Percentiles rank a stretch among this genome's conserved stretches.
Evolutionary conservation across 2,329 filamentous ascomycete genomes (phyloP).

Genomic region (Coniochaeta sp.): DNA sequence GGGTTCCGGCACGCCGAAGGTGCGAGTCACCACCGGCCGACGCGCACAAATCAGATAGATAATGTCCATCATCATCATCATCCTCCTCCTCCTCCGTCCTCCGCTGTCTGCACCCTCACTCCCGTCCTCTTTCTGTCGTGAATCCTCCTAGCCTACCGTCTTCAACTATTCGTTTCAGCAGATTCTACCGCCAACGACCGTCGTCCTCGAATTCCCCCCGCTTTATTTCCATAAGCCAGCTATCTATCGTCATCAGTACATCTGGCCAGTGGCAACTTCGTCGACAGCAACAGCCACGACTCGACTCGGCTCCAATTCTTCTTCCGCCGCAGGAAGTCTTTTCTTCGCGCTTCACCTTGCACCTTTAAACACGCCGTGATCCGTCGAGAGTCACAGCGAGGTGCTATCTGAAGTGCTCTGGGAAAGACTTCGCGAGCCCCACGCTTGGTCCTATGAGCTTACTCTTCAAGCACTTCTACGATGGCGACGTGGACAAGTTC

Average conservation of each 20-base stretch:
- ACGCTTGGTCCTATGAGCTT: slow-evolving; percentile 65
- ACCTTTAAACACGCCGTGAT: slow-evolving; percentile 93
- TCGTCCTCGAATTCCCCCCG: slow-evolving; percentile 31
- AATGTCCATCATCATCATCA: too few relatives aligned
- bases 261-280: slow-evolving; percentile 11
- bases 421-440: slow-evolving; percentile 37
- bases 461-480: slow-evolving; percentile 94
- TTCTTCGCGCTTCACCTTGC: slow-evolving; percentile 30
- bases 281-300: slow-evolving; percentile 4
- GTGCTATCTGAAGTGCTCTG: slow-evolving; percentile 41
- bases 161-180: not conserved
- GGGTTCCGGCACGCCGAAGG: not conserved
- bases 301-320: slow-evolving; percentile 6
- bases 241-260: not conserved
- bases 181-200: not conserved
- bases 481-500: slow-evolving; percentile 96
- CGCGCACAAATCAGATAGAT: slow-evolving; percentile 3
- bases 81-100: too few relatives aligned
- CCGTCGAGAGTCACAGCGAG: slow-evolving; percentile 81
- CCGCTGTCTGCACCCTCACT: not conserved
- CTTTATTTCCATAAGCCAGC: slow-evolving; percentile 13
- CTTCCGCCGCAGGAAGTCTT: slow-evolving; percentile 14
- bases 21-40: not conserved
- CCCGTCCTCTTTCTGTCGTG: not conserved
- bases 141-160: not conserved